phyloP scores from a whole-genome alignment of 805 yeast species.

The Metschnikowia borealis region DNA sequence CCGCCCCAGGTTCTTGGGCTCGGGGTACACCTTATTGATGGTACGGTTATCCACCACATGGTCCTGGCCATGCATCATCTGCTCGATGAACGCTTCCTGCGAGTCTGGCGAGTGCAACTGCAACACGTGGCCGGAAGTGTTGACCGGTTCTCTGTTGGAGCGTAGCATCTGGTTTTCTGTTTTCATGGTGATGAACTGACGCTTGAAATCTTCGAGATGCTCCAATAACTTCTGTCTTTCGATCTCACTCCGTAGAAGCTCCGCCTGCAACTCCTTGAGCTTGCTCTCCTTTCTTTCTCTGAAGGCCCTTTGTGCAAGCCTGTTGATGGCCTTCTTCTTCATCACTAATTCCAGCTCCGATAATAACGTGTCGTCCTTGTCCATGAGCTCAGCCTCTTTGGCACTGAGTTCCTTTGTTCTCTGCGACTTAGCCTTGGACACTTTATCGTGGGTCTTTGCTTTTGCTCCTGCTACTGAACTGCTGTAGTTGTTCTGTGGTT shows the following conservation, averaged over 20 bases:
- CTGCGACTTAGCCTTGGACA: slow-evolving; percentile 2
- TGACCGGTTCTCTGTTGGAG: slow-evolving; percentile 12
- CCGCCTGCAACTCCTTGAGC: slow-evolving; percentile 61
- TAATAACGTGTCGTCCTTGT: slow-evolving; percentile 36
- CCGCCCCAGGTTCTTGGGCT: slow-evolving; percentile 37
- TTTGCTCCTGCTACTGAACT: not conserved
- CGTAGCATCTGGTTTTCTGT: slow-evolving; percentile 60
- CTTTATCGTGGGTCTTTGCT: not conserved
- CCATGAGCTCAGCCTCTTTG: slow-evolving; percentile 33
- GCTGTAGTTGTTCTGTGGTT: not conserved
- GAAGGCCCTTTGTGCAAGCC: slow-evolving; percentile 87
- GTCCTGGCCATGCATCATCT: slow-evolving; percentile 22
- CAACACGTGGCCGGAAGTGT: not conserved
- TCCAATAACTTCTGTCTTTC: slow-evolving; percentile 45
- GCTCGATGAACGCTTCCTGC: slow-evolving; percentile 32
- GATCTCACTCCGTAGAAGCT: slow-evolving; percentile 53
- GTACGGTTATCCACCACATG: slow-evolving; percentile 20
- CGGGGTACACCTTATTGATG: slow-evolving; percentile 31
- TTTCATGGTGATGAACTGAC: slow-evolving; percentile 52
- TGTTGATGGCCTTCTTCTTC: slow-evolving; percentile 71
- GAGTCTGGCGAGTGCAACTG: slow-evolving; percentile 32
- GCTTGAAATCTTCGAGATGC: slow-evolving; percentile 49
- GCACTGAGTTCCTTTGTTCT: slow-evolving; percentile 20
- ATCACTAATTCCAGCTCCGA: slow-evolving; percentile 42
- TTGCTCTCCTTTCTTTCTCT: slow-evolving; percentile 75